phyloP scores from a whole-genome alignment of 495 filamentous ascomycete species.

The Hypomontagnella submonticulosa region DNA sequence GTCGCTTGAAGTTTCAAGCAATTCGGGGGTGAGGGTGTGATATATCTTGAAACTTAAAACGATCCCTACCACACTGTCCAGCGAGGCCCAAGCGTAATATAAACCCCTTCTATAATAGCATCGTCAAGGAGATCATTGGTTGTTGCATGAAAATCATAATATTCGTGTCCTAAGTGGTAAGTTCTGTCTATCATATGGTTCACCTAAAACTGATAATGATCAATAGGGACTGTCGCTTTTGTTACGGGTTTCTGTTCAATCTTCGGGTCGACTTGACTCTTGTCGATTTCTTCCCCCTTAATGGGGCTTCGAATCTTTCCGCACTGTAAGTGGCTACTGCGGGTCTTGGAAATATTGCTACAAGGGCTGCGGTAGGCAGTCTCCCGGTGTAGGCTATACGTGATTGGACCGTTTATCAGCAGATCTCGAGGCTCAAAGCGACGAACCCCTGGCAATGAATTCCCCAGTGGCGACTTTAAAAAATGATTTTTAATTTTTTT shows the following conservation, averaged over 20 bases:
- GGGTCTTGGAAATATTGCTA: slow-evolving; percentile 33
- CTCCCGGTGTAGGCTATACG: slow-evolving; percentile 19
- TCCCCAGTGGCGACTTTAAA: no score
- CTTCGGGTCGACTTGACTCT: neutral
- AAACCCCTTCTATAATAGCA: slow-evolving; percentile 34
- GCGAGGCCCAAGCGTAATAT: slow-evolving; percentile 46
- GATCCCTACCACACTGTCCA: slow-evolving; percentile 18
- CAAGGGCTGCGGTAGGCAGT: slow-evolving; percentile 9
- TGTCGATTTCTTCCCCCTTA: neutral
- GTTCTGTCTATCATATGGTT: no score
- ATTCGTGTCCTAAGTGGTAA: slow-evolving; percentile 13
- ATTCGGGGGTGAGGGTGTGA: slow-evolving; percentile 21
- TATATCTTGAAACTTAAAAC: slow-evolving; percentile 40
- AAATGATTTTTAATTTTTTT: no score
- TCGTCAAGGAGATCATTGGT: slow-evolving; percentile 24
- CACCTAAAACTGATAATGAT: no score
- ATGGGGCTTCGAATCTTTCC: neutral
- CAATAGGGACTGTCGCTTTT: neutral
- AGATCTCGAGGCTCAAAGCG: slow-evolving; percentile 23
- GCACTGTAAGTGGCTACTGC: slow-evolving; percentile 12
- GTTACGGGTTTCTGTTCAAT: neutral
- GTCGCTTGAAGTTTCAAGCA: slow-evolving; percentile 36
- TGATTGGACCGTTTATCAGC: slow-evolving; percentile 6
- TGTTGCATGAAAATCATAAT: slow-evolving; percentile 33
- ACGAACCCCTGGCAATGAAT: neutral